Base-by-base conservation (phyloP, 345 rosid genomes). In the Iberis pinnata region DNA sequence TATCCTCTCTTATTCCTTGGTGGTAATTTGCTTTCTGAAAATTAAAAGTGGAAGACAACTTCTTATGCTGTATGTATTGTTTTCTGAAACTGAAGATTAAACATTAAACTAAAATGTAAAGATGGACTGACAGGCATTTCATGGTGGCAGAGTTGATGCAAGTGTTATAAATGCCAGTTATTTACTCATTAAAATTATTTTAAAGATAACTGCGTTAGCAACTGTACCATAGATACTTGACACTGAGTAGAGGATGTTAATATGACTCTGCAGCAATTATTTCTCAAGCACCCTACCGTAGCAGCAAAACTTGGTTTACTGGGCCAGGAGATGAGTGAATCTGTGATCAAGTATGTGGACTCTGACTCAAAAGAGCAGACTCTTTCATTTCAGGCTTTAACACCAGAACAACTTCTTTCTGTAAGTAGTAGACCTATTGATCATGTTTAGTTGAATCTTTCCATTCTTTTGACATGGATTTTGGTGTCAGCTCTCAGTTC, bases 401-500 rank as follows among this genome's bases (percentile, higher is more conserved):
- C 75, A 22, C 84, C 92, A 16, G 69, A 76, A 61, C 75, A 82
- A 61, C 69, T 84, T 57, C 63, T 81, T 56, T 63, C 67, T 29
- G 98, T 90, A 71, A 79, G 94, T 68, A 44, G 52, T 53, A 15
- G 6, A 58, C 29, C 22, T 43, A 33, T 27, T 56, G 52, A 13
- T 16, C 42, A 51, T 38, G 15, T n/a, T n/a, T n/a, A n/a, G n/a
- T n/a, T n/a, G n/a, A n/a, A n/a, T n/a, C n/a, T 56, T 5, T 31
- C 19, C 46, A 53, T 22, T 27, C 38, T 19, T 22, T 10, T 61
- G n/a, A 56, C 10, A 14, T 59, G 73, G 42, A 47, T n/a, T 53
- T 59, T 76, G 44, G 63, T 62, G 59, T 54, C 80, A 90, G 98
- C 77, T 87, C 14, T 84, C 98, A 53, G 76, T 75, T 39, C 67